A percentile compares a stretch with the other conserved stretches of the same genome.
phyloP scores from a whole-genome alignment of 2,329 filamentous ascomycete species.

The Coniosporium tulheliwenetii region DNA sequence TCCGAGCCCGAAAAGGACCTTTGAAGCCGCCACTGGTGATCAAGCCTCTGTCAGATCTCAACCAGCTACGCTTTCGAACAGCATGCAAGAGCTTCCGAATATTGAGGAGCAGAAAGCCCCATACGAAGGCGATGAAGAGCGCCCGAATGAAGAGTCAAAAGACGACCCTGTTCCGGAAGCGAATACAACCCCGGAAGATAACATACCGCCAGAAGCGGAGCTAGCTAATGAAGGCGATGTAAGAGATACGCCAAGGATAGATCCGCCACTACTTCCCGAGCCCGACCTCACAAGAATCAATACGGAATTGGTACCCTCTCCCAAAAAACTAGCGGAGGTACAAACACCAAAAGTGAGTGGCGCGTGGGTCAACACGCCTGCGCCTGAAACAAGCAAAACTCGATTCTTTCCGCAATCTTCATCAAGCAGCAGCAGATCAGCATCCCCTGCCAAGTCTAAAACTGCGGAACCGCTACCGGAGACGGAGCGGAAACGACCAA shows the following conservation, averaged over 20 bases:
- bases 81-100: not conserved
- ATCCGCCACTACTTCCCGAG: not conserved
- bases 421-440: not conserved
- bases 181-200: not conserved
- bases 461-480: not conserved
- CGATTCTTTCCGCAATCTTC: not conserved
- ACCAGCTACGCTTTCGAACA: not conserved
- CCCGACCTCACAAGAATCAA: not conserved
- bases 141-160: not conserved
- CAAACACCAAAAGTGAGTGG: constrained; percentile 31
- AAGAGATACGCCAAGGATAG: not conserved
- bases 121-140: constrained; percentile 1
- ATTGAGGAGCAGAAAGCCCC: not conserved
- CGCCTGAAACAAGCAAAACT: not conserved
- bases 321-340: too few relatives aligned
- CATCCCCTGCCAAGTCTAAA: not conserved
- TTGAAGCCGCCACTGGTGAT: constrained; percentile 3
- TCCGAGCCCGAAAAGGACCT: constrained; percentile 23
- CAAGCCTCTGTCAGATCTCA: constrained; percentile 7
- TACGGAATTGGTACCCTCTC: constrained; percentile 4
- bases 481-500: not conserved
- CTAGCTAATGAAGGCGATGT: not conserved
- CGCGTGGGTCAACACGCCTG: constrained; percentile 32
- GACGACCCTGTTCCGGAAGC: not conserved
- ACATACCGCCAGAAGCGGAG: not conserved